These are phyloP conservation scores for Berkeleyomyces rouxiae DNA, from an alignment of 2,329 filamentous ascomycete species.

Conservation along the genomic window DNA sequence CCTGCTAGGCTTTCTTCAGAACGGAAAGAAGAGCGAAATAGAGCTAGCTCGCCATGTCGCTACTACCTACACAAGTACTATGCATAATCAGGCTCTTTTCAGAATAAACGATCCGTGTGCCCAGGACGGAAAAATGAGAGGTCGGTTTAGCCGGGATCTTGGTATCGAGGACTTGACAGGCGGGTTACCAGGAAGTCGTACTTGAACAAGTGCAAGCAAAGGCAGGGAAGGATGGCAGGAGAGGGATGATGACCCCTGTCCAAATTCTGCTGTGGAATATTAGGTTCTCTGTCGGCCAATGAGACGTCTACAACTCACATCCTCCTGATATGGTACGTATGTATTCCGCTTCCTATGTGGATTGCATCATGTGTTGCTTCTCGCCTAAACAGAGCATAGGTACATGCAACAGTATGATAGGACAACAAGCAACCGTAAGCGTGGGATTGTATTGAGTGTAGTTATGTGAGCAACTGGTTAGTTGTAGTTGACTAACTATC, in stretches of 20 bases:
- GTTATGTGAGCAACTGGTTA: no score
- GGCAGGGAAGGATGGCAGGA: not conserved
- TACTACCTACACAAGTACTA: no score
- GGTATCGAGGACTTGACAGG: not conserved
- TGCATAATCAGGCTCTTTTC: not conserved
- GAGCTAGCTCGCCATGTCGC: not conserved
- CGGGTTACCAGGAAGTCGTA: not conserved
- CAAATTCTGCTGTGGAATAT: not conserved
- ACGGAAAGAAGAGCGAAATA: not conserved
- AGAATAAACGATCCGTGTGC: not conserved
- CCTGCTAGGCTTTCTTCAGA: not conserved
- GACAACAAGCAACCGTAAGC: not conserved
- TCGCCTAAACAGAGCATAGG: not conserved
- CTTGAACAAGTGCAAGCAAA: not conserved
- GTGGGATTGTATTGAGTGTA: no score
- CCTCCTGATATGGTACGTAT: no score
- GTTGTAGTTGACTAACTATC: no score
- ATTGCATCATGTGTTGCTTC: not conserved
- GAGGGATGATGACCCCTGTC: not conserved
- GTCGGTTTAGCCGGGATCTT: not conserved
- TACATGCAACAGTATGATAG: not conserved
- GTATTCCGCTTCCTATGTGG: no score
- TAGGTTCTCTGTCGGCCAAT: not conserved
- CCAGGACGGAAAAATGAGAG: not conserved
- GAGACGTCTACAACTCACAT: no score